Base-by-base conservation (phyloP, 371 early-diverging fungal species). In the Blastocladiella emersonii region DNA sequence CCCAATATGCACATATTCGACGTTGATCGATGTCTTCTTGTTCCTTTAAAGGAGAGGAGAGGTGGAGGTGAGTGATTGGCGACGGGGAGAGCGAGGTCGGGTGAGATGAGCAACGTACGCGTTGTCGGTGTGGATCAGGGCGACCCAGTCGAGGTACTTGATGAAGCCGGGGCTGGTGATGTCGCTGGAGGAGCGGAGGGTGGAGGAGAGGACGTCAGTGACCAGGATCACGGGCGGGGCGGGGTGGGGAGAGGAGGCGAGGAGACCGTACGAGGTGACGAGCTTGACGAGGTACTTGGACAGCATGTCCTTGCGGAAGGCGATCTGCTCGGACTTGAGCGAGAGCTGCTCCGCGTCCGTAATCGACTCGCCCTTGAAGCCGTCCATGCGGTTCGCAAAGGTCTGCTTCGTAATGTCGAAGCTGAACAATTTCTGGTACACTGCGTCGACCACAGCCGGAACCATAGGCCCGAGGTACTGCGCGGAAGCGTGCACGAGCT, bases 1-100 rank as follows among this genome's bases (percentile, higher is more conserved):
- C 48, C 85, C 85, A 70, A 80, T 74, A 70, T 91, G 91, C 64
- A 91, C 83, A 66, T 89, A 84, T 41, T 91, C 91, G 45, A 91
- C 90, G 53, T 88, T 84, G 70, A 89, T 88, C 57, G 78, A 82
- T 34, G 82, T 78, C 71, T 80, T 84, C 70, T 90, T 91, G 63
- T 71, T 72, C 43, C 85, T 85, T n/a, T n/a, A 19, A 85, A 87
- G n/a, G n/a, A n/a, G n/a, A n/a, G n/a, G n/a, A n/a, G n/a, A n/a
- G n/a, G n/a, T n/a, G n/a, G n/a, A n/a, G n/a, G n/a, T n/a, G n/a
- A n/a, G n/a, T n/a, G n/a, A n/a, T n/a, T n/a, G n/a, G n/a, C n/a
- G n/a, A n/a, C n/a, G n/a, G n/a, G n/a, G n/a, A n/a, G n/a, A n/a
- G n/a, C n/a, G n/a, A n/a, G n/a, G n/a, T n/a, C n/a, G n/a, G n/a